These are phyloP conservation scores for Phaeosphaeriaceae sp. DNA, from an alignment of 2,329 filamentous ascomycete species.

Conservation along the genomic window DNA sequence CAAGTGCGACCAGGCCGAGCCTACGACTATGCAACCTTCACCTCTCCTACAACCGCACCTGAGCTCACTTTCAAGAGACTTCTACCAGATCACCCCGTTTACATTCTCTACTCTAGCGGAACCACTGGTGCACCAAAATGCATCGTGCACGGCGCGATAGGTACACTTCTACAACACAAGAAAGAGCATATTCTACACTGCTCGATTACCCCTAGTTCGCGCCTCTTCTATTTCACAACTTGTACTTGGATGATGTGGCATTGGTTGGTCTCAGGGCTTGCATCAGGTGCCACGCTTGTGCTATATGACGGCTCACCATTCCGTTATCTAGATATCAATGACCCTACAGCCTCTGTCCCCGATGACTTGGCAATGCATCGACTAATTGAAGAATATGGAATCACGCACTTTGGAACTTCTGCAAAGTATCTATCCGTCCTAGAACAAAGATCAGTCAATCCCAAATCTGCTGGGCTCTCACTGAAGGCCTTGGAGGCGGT, in stretches of 20 bases:
- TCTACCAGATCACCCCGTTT: constrained; percentile 84
- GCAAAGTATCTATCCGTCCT: constrained; percentile 92
- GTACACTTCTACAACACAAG: constrained; percentile 93
- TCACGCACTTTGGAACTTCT: constrained; percentile 94
- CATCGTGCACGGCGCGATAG: constrained; percentile 89
- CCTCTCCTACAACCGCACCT: constrained; percentile 47
- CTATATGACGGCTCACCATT: constrained; percentile 95
- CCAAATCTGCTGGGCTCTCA: constrained; percentile 56
- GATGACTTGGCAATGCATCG: constrained; percentile 82
- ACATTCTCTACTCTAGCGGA: constrained; percentile 91
- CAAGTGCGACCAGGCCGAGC: constrained; percentile 43
- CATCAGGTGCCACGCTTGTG: constrained; percentile 80
- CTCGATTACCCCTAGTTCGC: constrained; percentile 73
- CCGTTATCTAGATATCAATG: constrained; percentile 48
- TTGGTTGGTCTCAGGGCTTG: constrained; percentile 87
- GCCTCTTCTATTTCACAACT: constrained; percentile 92
- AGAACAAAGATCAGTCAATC: constrained; percentile 70
- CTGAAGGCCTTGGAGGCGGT: constrained; percentile 73
- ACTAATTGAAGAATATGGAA: constrained; percentile 78
- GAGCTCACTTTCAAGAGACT: constrained; percentile 72
- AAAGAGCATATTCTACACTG: constrained; percentile 93
- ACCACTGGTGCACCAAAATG: constrained; percentile 90
- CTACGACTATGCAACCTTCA: constrained; percentile 46
- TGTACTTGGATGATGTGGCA: constrained; percentile 99
- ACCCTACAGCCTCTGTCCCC: constrained; percentile 61